Evolutionary conservation across 805 yeast species (phyloP).

Genomic region (Dipodascus albidus): DNA sequence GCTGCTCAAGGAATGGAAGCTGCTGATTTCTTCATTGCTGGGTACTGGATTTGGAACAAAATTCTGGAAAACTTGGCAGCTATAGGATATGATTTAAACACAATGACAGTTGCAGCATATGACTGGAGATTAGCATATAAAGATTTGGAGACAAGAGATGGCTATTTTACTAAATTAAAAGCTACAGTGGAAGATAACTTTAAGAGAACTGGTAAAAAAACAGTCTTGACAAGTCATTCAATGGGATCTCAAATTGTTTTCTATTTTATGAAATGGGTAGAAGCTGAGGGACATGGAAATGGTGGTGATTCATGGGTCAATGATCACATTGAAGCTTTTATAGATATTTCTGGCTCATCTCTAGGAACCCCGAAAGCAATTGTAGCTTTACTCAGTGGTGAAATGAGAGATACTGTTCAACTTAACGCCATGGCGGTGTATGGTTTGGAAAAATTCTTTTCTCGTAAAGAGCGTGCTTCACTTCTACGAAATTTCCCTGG

Average conservation of each 20-base stretch:
- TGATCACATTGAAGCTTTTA: conserved; percentile 64
- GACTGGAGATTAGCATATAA: conserved; percentile 93
- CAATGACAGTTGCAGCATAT: conserved; percentile 83
- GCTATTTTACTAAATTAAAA: conserved; percentile 71
- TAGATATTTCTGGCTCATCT: conserved; percentile 82
- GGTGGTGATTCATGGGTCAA: conserved; percentile 91
- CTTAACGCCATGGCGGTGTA: conserved; percentile 85
- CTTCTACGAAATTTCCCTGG: conserved; percentile 88
- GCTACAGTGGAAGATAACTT: conserved; percentile 54
- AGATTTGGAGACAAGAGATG: conserved; percentile 80
- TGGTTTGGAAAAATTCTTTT: conserved; percentile 89
- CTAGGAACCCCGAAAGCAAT: conserved; percentile 93
- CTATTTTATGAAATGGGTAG: conserved; percentile 93
- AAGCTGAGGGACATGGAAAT: conserved; percentile 81
- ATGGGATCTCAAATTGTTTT: conserved; percentile 91
- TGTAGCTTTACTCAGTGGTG: conserved; percentile 89
- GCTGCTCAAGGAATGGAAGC: conserved; percentile 97
- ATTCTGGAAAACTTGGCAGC: conserved; percentile 90
- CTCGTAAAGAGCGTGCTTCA: conserved; percentile 78
- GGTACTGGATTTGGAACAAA: conserved; percentile 98
- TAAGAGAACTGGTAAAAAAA: conserved; percentile 45
- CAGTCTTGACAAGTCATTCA: conserved; percentile 80
- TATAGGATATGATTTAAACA: conserved; percentile 85
- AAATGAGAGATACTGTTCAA: conserved; percentile 96
- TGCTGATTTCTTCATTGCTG: conserved; percentile 92